Evolutionary conservation across 148 eudicot genomes (phyloP), one percentile per base, ranked within the genome.

Genomic region (Rhododendron henanense): DNA sequence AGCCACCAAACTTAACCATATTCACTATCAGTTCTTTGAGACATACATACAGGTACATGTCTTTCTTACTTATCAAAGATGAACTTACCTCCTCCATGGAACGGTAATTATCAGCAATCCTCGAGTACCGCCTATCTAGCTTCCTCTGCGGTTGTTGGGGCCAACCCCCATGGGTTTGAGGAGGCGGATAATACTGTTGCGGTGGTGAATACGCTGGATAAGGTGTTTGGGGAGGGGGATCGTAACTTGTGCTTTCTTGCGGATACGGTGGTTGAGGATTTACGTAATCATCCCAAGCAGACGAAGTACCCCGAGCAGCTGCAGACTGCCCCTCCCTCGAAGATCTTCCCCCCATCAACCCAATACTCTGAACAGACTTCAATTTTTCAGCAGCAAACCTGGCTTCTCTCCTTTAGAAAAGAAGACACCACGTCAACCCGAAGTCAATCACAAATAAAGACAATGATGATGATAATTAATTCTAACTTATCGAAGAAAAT

Each of bases 11-110:
- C 73, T 81, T 81, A 51, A 23, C 81, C 35, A 78, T n/a, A 10
- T 15, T 4, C 16, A 25, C 11, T 25, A 16, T 44, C 1, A 2
- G 41, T 8, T 44, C 44, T 37, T 37, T 75, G 79, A 75, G 8
- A 75, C n/a, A 1, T 75, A 16, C n/a, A 75, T 74, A 14, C 45
- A 74, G 23, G 11, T 44, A 78, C 25, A 10, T 13, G 3, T 47
- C 16, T 45, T 47, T 31, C 48, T 23, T 21, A n/a, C 63, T 16
- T 1, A 44, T 16, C 19, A 19, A 47, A 41, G 23, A 55, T 51
- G 19, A 48, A 39, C 85, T 25, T 87, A 96, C 99, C 98, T 97
- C 95, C 50, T 95, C 99, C 85, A 97, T 89, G n/a, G 97, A 92
- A 33, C 88, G 90, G 87, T 97, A 97, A 55, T 93, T 90, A 90